These are phyloP conservation scores for Morella rubra DNA, from an alignment of 306 rosid species.

Conservation along the genomic window DNA sequence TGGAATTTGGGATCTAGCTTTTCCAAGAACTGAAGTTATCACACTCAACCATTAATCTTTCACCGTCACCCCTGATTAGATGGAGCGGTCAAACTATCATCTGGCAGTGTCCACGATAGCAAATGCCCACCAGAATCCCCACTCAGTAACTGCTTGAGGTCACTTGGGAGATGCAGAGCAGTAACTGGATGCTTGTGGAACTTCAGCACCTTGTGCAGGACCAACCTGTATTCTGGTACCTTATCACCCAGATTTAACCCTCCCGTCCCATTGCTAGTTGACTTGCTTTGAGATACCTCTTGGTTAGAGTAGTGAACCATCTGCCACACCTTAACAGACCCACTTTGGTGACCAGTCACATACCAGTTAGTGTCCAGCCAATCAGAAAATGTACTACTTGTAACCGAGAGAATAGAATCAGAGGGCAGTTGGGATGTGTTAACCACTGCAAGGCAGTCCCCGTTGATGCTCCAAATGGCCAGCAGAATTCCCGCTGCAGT, in stretches of 20 bases:
- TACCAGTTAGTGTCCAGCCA: constrained; percentile 96
- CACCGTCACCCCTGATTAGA: constrained; percentile 65
- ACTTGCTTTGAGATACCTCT: constrained; percentile 56
- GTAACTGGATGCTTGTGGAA: constrained; percentile 90
- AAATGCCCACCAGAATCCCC: constrained; percentile 92
- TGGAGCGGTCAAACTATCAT: constrained; percentile 73
- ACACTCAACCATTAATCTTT: constrained; percentile 27
- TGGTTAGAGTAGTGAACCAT: constrained; percentile 74
- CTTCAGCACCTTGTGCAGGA: constrained; percentile 80
- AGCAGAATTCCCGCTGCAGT: constrained; percentile 95
- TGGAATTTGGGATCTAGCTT: constrained; percentile 42
- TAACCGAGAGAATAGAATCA: constrained; percentile 86
- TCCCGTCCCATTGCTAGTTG: constrained; percentile 44
- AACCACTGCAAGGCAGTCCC: constrained; percentile 92
- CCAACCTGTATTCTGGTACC: constrained; percentile 73
- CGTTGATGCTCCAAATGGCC: constrained; percentile 94
- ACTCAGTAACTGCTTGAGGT: constrained; percentile 84
- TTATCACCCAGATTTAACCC: constrained; percentile 50
- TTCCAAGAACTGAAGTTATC: constrained; percentile 49
- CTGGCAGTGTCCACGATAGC: constrained; percentile 85
- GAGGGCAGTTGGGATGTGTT: constrained; percentile 96
- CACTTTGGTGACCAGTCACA: constrained; percentile 99
- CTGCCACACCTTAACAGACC: constrained; percentile 98
- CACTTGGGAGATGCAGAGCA: constrained; percentile 74
- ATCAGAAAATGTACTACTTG: constrained; percentile 82